A percentile compares a stretch with the other conserved stretches of the same genome.
phyloP scores from a whole-genome alignment of 148 eudicot species.

The Polygonum maritimum region DNA sequence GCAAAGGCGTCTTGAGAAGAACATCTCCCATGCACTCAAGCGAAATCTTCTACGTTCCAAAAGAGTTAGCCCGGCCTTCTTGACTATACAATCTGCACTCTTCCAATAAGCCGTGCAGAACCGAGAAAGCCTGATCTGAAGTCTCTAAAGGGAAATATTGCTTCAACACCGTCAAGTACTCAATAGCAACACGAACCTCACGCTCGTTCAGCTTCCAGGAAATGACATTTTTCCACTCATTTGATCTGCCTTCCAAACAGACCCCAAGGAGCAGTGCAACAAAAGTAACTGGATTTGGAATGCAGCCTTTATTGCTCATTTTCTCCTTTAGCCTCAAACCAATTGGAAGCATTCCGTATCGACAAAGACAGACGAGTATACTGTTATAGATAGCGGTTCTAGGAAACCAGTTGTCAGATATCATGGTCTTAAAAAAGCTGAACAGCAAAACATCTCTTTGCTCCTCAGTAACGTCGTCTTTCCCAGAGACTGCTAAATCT shows the following conservation, averaged over 20 bases:
- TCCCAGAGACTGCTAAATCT: conserved; percentile 9
- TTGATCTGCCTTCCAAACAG: conserved; percentile 60
- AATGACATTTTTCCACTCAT: conserved; percentile 59
- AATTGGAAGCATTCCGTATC: conserved; percentile 42
- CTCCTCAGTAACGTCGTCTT: conserved; percentile 21
- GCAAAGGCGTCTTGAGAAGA: not conserved
- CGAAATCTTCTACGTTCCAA: conserved; percentile 11
- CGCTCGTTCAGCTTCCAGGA: conserved; percentile 39
- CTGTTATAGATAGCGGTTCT: conserved; percentile 55
- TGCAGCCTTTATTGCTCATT: conserved; percentile 32
- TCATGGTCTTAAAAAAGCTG: conserved; percentile 34
- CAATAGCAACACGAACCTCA: conserved; percentile 42
- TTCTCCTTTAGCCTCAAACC: conserved; percentile 55
- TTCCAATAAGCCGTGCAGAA: conserved; percentile 51
- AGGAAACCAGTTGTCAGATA: conserved; percentile 46
- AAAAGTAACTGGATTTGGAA: conserved; percentile 48
- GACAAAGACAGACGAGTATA: conserved; percentile 73
- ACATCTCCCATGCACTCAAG: not conserved
- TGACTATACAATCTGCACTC: conserved; percentile 24
- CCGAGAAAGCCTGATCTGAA: conserved; percentile 40
- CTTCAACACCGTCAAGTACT: conserved; percentile 51
- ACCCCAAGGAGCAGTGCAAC: conserved; percentile 62
- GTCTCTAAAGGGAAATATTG: conserved; percentile 32
- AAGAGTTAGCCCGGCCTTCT: conserved; percentile 21
- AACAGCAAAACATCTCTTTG: conserved; percentile 26